phyloP scores from a whole-genome alignment of 495 filamentous ascomycete genomes.

The Margaritispora aquatica region DNA sequence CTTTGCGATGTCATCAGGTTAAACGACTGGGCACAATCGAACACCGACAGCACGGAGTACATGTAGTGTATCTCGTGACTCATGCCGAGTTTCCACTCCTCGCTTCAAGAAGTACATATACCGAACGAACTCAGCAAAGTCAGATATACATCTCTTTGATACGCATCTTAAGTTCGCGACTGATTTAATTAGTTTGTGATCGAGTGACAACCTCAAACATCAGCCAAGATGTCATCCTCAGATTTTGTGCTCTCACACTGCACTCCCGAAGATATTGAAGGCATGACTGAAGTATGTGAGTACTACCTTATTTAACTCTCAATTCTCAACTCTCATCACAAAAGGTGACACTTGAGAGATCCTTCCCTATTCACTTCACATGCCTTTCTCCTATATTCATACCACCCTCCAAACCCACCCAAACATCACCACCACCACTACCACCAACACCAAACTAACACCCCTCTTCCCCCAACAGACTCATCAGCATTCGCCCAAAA shows the following conservation, averaged over 20 bases:
- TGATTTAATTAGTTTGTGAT: not conserved
- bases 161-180: not conserved
- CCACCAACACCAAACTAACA: not conserved
- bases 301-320: no score
- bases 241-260: slow-evolving; percentile 13
- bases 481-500: slow-evolving; percentile 18
- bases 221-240: not conserved
- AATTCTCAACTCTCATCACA: no score
- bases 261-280: slow-evolving; percentile 12
- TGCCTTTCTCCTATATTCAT: not conserved
- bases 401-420: not conserved
- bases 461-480: slow-evolving; percentile 1
- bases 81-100: not conserved
- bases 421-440: not conserved
- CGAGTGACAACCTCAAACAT: not conserved
- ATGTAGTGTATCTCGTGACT: not conserved
- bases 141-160: no score
- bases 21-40: not conserved
- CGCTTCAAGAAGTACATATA: not conserved
- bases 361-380: not conserved
- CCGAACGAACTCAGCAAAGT: no score
- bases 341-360: not conserved
- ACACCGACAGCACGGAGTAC: not conserved
- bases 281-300: slow-evolving; percentile 10
- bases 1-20: not conserved